Evolutionary conservation across 1,139 yeast genomes (phyloP).

Genomic region (Pichia terricola): DNA sequence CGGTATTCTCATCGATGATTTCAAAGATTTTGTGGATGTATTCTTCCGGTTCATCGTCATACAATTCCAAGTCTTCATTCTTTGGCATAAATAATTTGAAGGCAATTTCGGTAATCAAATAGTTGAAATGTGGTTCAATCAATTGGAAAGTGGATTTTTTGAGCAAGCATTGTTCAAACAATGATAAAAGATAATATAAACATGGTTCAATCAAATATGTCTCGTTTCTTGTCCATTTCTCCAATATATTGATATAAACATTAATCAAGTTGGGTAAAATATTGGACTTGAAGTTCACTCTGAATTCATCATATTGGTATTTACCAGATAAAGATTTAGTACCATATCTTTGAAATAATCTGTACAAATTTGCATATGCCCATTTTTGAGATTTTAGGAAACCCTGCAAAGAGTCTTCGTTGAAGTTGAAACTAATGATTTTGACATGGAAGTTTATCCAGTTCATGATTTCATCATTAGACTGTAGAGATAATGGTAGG

Average conservation of each 20-base stretch:
- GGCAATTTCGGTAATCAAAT: slow-evolving; percentile 60
- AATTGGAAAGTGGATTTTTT: slow-evolving; percentile 63
- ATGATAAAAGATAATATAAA: slow-evolving; percentile 56
- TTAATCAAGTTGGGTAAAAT: slow-evolving; percentile 69
- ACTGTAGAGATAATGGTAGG: slow-evolving; percentile 61
- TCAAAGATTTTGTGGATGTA: slow-evolving; percentile 77
- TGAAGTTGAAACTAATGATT: slow-evolving; percentile 53
- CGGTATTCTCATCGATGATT: slow-evolving; percentile 45
- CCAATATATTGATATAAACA: slow-evolving; percentile 56
- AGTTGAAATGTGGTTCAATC: slow-evolving; percentile 60
- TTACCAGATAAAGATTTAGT: slow-evolving; percentile 39
- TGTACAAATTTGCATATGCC: slow-evolving; percentile 72
- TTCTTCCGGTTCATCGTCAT: slow-evolving; percentile 86
- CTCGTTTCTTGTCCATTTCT: slow-evolving; percentile 56
- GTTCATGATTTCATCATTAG: slow-evolving; percentile 43
- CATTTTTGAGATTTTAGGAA: slow-evolving; percentile 85
- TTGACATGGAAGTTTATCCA: slow-evolving; percentile 79
- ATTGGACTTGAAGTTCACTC: slow-evolving; percentile 36
- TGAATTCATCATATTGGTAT: slow-evolving; percentile 43
- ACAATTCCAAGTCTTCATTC: slow-evolving; percentile 60
- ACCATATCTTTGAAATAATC: slow-evolving; percentile 71
- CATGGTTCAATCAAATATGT: slow-evolving; percentile 66
- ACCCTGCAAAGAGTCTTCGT: slow-evolving; percentile 40
- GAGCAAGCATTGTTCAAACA: slow-evolving; percentile 61
- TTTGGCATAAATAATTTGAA: slow-evolving; percentile 73